These are phyloP conservation scores for Spiraea crenata DNA, from an alignment of 331 rosid species.

Conservation along the genomic window DNA sequence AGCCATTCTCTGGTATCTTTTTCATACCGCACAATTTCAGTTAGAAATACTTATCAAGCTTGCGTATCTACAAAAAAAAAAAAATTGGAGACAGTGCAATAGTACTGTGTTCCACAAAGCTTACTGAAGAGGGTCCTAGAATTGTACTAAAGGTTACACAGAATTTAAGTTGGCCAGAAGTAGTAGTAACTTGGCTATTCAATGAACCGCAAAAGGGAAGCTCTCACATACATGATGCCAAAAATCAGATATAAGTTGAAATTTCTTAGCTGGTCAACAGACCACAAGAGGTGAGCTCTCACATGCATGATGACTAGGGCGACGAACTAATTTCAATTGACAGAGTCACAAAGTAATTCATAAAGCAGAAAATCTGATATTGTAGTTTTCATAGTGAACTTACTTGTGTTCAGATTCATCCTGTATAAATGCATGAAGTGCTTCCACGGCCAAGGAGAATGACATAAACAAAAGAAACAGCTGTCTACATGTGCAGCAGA, in stretches of 20 bases:
- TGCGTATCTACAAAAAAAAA: background rate
- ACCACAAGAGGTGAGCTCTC: background rate
- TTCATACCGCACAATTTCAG: background rate
- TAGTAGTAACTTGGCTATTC: too few species aligned
- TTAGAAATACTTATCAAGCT: background rate
- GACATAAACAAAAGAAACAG: slow-evolving; percentile 98
- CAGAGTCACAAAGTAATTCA: too few species aligned
- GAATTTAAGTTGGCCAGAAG: background rate
- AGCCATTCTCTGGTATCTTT: background rate
- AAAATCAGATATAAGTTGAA: background rate
- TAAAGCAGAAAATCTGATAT: background rate
- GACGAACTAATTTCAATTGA: background rate
- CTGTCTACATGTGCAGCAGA: slow-evolving; percentile 89
- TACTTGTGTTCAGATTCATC: slow-evolving; percentile 99
- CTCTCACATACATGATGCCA: too few species aligned
- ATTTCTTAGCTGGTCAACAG: background rate
- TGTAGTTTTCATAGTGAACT: slow-evolving; percentile 35
- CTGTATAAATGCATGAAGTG: slow-evolving; percentile 93
- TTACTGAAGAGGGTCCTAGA: background rate
- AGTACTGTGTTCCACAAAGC: background rate
- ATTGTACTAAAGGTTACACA: background rate
- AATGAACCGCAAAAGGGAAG: too few species aligned
- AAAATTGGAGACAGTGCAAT: background rate
- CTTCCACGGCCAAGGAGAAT: slow-evolving; percentile 97
- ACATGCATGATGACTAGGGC: background rate